Conservation (phyloP, 371 early-diverging fungal genomes). For the Apophysomyces variabilis region DNA sequence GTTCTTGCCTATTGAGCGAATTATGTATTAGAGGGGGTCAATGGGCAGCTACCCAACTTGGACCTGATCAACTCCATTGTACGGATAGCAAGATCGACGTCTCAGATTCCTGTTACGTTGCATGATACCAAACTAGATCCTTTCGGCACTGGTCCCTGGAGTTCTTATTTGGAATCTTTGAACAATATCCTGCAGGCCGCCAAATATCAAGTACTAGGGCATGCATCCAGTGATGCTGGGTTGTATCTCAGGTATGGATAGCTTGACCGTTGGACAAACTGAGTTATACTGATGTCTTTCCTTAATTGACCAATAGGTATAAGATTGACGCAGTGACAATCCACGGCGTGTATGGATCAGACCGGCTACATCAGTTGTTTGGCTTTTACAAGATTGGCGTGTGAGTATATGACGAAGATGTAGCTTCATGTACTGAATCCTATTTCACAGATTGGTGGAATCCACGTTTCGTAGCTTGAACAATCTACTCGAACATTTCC, state of each 20-base stretch:
- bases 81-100: conserved; percentile 49
- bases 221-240: conserved; percentile 76
- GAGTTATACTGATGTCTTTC: not conserved
- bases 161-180: conserved; percentile 48
- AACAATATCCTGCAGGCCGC: conserved; percentile 62
- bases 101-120: conserved; percentile 56
- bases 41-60: conserved; percentile 93
- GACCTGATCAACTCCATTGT: conserved; percentile 86
- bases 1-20: not conserved
- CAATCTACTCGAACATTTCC: conserved; percentile 93
- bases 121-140: conserved; percentile 34
- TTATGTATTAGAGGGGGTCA: conserved; percentile 74
- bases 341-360: conserved; percentile 56
- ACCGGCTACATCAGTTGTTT: conserved; percentile 44
- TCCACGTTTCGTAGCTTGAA: conserved; percentile 85
- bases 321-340: conserved; percentile 86
- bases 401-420: conserved; percentile 44
- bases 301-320: conserved; percentile 54
- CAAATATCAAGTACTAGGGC: conserved; percentile 72
- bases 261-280: not conserved
- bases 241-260: conserved; percentile 61
- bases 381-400: conserved; percentile 63
- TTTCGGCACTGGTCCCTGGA: conserved; percentile 22
- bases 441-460: conserved; percentile 71
- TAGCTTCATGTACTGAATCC: not conserved